These are phyloP conservation scores for Boletus sp. DNA, from an alignment of 768 basidiomycete genomes.

Conservation along the genomic window DNA sequence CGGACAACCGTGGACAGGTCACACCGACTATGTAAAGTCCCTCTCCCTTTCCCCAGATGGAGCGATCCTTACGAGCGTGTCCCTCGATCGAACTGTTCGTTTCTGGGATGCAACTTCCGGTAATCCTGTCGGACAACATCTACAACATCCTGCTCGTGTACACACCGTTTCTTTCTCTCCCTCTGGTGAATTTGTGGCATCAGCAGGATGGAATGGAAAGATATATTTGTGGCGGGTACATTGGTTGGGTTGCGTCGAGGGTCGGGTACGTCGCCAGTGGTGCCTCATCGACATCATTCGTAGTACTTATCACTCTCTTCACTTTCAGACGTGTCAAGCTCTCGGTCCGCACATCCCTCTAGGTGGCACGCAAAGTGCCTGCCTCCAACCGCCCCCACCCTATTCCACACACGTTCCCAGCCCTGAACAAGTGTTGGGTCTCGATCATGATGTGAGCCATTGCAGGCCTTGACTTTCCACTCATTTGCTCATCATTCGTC, in stretches of 20 bases:
- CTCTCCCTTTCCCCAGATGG: constrained; percentile 6
- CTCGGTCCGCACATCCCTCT: neutral
- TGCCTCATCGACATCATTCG: neutral
- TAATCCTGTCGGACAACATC: neutral
- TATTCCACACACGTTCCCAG: neutral
- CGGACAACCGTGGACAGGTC: constrained; percentile 10
- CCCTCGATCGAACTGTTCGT: constrained; percentile 1
- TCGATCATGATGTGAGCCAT: neutral
- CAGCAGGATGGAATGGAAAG: neutral
- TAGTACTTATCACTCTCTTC: neutral
- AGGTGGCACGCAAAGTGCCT: neutral
- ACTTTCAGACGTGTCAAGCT: neutral
- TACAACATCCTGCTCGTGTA: neutral
- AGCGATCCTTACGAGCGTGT: constrained; percentile 4
- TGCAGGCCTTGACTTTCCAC: neutral
- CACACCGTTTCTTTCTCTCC: constrained; percentile 2
- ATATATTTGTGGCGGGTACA: constrained; percentile 4
- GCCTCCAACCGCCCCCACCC: neutral
- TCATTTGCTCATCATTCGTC: neutral
- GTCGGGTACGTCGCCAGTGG: neutral
- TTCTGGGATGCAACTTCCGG: constrained; percentile 10
- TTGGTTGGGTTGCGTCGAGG: neutral
- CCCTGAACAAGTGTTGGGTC: neutral
- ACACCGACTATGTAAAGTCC: neutral
- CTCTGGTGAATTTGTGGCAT: constrained; percentile 3